These are phyloP conservation scores for Brassica napus DNA, from an alignment of 345 rosid species.

Conservation along the genomic window DNA sequence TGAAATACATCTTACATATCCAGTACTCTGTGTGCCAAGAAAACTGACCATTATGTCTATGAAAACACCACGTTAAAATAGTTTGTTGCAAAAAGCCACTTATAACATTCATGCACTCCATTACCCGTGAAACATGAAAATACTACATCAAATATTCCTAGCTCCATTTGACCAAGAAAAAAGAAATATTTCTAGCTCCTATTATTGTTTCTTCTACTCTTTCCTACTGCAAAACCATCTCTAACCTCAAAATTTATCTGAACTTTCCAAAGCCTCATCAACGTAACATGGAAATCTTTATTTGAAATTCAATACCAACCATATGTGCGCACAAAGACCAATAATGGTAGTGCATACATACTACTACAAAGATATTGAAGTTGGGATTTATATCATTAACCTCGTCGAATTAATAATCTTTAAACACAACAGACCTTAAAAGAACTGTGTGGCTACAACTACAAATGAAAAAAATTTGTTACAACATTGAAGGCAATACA, in stretches of 20 bases:
- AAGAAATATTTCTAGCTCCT: background rate
- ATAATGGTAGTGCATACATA: background rate
- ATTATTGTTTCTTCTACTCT: background rate
- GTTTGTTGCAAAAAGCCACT: background rate
- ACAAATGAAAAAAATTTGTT: constrained; percentile 29
- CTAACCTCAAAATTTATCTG: background rate
- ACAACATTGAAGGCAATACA: constrained; percentile 40
- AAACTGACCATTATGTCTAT: background rate
- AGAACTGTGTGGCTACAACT: constrained; percentile 38
- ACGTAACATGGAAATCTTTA: background rate
- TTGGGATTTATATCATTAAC: constrained; percentile 28
- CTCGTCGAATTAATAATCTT: constrained; percentile 12
- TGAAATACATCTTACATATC: background rate
- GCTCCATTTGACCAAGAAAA: too few species aligned
- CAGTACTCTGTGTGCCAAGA: background rate
- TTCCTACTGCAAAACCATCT: background rate
- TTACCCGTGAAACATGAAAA: background rate
- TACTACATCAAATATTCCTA: too few species aligned
- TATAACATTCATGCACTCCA: background rate
- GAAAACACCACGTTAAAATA: background rate
- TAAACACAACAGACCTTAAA: background rate
- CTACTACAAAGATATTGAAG: constrained; percentile 9
- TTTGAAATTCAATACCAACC: background rate
- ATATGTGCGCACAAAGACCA: background rate
- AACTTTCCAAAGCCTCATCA: background rate